A percentile compares a stretch with the other conserved stretches of the same genome.
Conservation (phyloP, 2,329 filamentous ascomycete genomes). For the Cercospora sojina region DNA sequence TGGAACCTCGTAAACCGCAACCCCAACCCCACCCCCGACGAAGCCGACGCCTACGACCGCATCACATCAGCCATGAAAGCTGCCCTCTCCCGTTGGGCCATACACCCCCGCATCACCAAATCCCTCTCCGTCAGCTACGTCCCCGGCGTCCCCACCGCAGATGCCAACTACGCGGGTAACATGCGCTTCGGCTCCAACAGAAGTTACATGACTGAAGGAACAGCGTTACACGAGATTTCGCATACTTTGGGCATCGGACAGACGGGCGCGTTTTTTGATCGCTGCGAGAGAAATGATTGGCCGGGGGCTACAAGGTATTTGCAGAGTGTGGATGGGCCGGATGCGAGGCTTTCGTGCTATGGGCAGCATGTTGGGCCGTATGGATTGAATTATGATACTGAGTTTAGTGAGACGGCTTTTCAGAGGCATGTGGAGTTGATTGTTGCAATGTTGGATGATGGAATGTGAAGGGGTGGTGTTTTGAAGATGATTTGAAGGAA, state of each 20-base stretch:
- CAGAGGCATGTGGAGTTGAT: not conserved
- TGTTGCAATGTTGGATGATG: not conserved
- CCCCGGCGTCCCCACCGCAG: conserved; percentile 16
- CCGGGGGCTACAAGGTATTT: conserved; percentile 12
- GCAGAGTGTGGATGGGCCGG: conserved; percentile 14
- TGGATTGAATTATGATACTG: conserved; percentile 21
- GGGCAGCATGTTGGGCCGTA: conserved; percentile 21
- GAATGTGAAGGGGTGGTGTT: not conserved
- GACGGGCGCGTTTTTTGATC: conserved; percentile 8
- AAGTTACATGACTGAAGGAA: conserved; percentile 19
- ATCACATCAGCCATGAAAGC: conserved; percentile 20
- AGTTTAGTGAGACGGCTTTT: conserved; percentile 13
- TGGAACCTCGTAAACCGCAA: conserved; percentile 48
- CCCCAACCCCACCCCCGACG: conserved; percentile 29
- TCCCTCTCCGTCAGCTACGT: conserved; percentile 20
- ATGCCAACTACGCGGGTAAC: conserved; percentile 24
- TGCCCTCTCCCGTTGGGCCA: conserved; percentile 15
- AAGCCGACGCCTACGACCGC: conserved; percentile 19
- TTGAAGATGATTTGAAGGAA: too few relatives aligned
- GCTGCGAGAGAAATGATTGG: conserved; percentile 15
- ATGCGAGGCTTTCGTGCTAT: conserved; percentile 14
- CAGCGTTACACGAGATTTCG: conserved; percentile 16
- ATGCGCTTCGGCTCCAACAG: conserved; percentile 22
- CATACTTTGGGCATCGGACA: conserved; percentile 6
- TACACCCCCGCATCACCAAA: conserved; percentile 15